Evolutionary conservation across 1,284 basidiomycete species (phyloP).

Genomic region (Rhodotorula sp.): DNA sequence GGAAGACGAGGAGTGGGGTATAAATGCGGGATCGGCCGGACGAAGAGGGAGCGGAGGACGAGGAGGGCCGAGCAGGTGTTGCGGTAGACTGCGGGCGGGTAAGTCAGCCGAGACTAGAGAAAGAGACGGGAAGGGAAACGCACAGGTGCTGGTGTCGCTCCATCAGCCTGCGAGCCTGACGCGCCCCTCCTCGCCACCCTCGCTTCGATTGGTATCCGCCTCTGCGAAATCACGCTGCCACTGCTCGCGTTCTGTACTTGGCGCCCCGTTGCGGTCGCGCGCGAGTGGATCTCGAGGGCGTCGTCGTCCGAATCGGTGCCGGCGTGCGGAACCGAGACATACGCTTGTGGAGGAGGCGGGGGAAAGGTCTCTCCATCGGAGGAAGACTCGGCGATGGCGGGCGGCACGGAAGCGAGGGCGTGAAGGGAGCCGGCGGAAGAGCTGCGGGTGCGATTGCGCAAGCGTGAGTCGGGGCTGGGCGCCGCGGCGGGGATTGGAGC

Average conservation of each 20-base stretch:
- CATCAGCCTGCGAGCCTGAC: not conserved
- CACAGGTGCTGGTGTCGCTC: not conserved
- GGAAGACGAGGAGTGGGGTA: conserved; percentile 25
- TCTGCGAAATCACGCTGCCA: not conserved
- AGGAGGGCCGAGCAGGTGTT: not conserved
- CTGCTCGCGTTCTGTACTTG: not conserved
- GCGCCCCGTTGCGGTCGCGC: not conserved
- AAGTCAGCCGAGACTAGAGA: not conserved
- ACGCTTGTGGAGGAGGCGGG: not conserved
- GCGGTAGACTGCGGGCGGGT: not conserved
- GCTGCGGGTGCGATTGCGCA: not conserved
- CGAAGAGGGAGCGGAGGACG: not conserved
- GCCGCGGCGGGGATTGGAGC: not conserved
- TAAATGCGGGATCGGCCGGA: conserved; percentile 22
- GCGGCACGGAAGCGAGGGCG: not conserved
- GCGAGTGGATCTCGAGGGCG: conserved; percentile 7
- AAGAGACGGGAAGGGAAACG: not conserved
- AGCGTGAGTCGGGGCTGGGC: not conserved
- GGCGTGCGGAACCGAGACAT: not conserved
- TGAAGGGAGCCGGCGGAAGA: not conserved
- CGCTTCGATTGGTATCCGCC: not conserved
- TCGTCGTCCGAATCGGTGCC: conserved; percentile 5
- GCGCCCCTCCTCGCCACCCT: not conserved
- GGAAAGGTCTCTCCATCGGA: not conserved
- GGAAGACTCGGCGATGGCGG: not conserved